These are phyloP conservation scores for Exophiala aquamarina DNA, from an alignment of 2,329 filamentous ascomycete genomes.

Conservation along the genomic window DNA sequence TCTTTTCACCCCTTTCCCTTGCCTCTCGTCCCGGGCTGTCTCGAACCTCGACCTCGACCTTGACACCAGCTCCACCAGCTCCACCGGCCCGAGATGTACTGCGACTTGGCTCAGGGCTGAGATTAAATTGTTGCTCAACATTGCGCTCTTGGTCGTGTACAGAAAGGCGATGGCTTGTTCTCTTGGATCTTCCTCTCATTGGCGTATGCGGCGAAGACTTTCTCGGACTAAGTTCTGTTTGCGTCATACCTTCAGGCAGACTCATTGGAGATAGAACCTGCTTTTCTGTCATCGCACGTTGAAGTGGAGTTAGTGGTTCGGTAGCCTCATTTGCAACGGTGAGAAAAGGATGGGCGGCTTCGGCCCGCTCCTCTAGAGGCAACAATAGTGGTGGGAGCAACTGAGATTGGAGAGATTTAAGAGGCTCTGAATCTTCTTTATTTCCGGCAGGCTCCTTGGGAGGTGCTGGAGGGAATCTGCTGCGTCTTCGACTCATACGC, in stretches of 20 bases:
- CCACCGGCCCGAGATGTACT: conserved; percentile 20
- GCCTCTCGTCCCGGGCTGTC: conserved; percentile 25
- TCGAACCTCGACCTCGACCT: conserved; percentile 26
- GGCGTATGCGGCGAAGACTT: conserved; percentile 17
- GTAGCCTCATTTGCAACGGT: conserved; percentile 3
- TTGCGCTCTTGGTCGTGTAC: conserved; percentile 14
- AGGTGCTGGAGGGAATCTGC: conserved; percentile 6
- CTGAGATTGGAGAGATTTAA: conserved; percentile 1
- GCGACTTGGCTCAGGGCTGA: conserved; percentile 21
- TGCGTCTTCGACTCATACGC: conserved; percentile 14
- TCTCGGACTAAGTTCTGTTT: conserved; percentile 5
- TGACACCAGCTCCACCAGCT: conserved; percentile 12
- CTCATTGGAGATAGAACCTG: conserved; percentile 15
- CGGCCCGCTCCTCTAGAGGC: conserved; percentile 7
- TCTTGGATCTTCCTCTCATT: conserved; percentile 17
- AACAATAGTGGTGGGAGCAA: conserved; percentile 11
- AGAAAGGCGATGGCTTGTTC: conserved; percentile 17
- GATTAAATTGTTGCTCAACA: conserved; percentile 23
- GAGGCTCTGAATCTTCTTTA: conserved; percentile 6
- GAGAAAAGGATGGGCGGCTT: conserved; percentile 1
- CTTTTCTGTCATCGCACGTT: conserved; percentile 21
- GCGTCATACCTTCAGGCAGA: conserved; percentile 6
- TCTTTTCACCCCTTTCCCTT: conserved; percentile 21
- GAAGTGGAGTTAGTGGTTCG: conserved; percentile 16
- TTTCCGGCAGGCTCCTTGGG: conserved; percentile 1